These are phyloP conservation scores for Trametes hirsuta DNA, from an alignment of 1,284 basidiomycete genomes.

Conservation along the genomic window DNA sequence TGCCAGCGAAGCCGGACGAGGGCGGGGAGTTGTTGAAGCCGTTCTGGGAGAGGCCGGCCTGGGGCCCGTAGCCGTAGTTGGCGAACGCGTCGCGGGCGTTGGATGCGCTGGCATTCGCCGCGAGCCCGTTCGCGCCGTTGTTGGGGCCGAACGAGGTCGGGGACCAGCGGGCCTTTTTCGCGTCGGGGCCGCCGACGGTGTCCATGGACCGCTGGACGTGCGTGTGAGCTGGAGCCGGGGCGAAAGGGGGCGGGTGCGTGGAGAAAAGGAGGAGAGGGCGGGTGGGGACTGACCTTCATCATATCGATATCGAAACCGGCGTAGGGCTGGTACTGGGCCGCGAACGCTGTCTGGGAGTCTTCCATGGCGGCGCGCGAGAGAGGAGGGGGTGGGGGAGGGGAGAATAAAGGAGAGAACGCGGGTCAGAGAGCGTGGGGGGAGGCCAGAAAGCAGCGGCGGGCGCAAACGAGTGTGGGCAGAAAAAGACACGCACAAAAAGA, in stretches of 20 bases:
- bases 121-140: constrained; percentile 43
- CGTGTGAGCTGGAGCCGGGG: constrained; percentile 3
- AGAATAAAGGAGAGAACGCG: constrained; percentile 42
- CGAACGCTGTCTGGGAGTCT: constrained; percentile 71
- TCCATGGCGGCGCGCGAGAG: constrained; percentile 53
- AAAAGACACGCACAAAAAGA: constrained; percentile 58
- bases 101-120: constrained; percentile 43
- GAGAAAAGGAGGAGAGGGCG: not conserved
- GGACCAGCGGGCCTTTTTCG: constrained; percentile 87
- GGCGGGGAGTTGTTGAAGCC: constrained; percentile 52
- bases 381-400: constrained; percentile 37
- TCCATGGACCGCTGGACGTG: constrained; percentile 73
- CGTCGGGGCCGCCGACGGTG: constrained; percentile 74
- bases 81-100: constrained; percentile 68
- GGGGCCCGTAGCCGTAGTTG: constrained; percentile 82
- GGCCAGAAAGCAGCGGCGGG: constrained; percentile 37
- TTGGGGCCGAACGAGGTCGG: constrained; percentile 60
- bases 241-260: not conserved
- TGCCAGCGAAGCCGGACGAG: constrained; percentile 47
- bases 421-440: constrained; percentile 42
- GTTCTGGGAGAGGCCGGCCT: constrained; percentile 61
- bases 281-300: constrained; percentile 68
- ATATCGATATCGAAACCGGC: constrained; percentile 75
- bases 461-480: constrained; percentile 45
- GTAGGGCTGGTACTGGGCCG: constrained; percentile 67